Evolutionary conservation across 345 rosid genomes (phyloP), one percentile per base, ranked within the genome.

Genomic region (Populus davidiana): DNA sequence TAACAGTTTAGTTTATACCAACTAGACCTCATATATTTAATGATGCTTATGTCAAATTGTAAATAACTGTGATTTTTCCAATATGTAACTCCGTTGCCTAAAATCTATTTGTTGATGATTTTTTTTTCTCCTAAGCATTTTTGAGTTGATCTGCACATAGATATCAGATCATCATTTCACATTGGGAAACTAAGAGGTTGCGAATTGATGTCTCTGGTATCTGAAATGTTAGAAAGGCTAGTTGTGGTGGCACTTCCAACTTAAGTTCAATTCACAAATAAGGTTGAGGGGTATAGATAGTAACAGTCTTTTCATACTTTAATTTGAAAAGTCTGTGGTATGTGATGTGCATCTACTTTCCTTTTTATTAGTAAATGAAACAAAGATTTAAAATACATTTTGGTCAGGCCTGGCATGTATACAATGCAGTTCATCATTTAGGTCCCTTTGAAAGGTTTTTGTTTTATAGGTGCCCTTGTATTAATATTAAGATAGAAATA

Each of bases 101-200:
- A n/a, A 72, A 54, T 35, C n/a, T 72, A 12, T 35, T 14, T 49
- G 16, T 18, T 71, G 38, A 50, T 29, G 11, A 44, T 14, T 70
- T 18, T 50, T 3, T 44, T 50, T 71, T 71, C 62, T 20, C 23
- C 63, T 71, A 50, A 47, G 56, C 73, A 71, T 69, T n/a, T 69
- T 69, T 69, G 8, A 38, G 70, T 17, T 11, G 41, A 5, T 41
- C 7, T 47, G 16, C 12, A 18, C 18, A 14, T 2, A 20, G 41
- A 21, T 12, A 10, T 12, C 36, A 14, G 18, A 31, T 66, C 21
- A 31, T 66, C 41, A 66, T 31, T 33, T 65, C 39, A 12, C 69
- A 31, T 21, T 66, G 20, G n/a, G 23, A 35, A 64, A 64, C 17
- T 64, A 1, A 17, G 20, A 29, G 68, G 33, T 64, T 23, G 16